These are phyloP conservation scores for Penicillium sp. DNA, from an alignment of 2,329 filamentous ascomycete genomes.

Conservation along the genomic window DNA sequence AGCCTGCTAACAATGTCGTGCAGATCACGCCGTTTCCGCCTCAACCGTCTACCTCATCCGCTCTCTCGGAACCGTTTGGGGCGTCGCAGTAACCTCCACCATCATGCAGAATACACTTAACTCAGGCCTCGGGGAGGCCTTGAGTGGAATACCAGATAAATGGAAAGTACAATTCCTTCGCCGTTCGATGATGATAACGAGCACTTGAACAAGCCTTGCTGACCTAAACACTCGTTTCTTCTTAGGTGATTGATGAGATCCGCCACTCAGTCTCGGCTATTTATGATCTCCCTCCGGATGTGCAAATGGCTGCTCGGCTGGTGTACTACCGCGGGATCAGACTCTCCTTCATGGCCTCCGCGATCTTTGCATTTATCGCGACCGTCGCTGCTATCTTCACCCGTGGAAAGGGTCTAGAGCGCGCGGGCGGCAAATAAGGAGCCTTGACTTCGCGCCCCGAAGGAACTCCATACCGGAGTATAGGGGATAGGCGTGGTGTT, in stretches of 20 bases:
- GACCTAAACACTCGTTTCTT: slow-evolving; percentile 20
- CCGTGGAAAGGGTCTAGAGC: slow-evolving; percentile 37
- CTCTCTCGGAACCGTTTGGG: slow-evolving; percentile 64
- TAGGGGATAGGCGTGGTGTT: neutral
- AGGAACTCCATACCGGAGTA: no score
- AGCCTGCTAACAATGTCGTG: neutral
- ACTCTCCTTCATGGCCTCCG: slow-evolving; percentile 58
- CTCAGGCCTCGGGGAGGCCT: slow-evolving; percentile 53
- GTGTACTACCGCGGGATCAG: slow-evolving; percentile 62
- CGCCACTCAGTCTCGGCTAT: slow-evolving; percentile 61
- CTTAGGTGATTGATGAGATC: slow-evolving; percentile 61
- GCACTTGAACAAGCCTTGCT: slow-evolving; percentile 23
- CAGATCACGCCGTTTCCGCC: slow-evolving; percentile 63
- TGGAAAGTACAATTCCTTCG: slow-evolving; percentile 51
- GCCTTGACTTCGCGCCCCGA: neutral
- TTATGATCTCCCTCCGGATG: slow-evolving; percentile 54
- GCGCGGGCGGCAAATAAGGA: slow-evolving; percentile 8
- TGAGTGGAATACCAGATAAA: slow-evolving; percentile 59
- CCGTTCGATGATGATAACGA: neutral
- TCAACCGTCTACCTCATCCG: slow-evolving; percentile 65
- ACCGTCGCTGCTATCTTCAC: slow-evolving; percentile 51
- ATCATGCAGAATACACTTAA: slow-evolving; percentile 64
- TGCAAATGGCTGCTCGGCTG: slow-evolving; percentile 56
- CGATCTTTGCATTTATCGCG: slow-evolving; percentile 52
- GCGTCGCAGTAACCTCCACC: slow-evolving; percentile 62